Evolutionary conservation across 805 yeast genomes (phyloP).

Genomic region (Maudiozyma barnettii): DNA sequence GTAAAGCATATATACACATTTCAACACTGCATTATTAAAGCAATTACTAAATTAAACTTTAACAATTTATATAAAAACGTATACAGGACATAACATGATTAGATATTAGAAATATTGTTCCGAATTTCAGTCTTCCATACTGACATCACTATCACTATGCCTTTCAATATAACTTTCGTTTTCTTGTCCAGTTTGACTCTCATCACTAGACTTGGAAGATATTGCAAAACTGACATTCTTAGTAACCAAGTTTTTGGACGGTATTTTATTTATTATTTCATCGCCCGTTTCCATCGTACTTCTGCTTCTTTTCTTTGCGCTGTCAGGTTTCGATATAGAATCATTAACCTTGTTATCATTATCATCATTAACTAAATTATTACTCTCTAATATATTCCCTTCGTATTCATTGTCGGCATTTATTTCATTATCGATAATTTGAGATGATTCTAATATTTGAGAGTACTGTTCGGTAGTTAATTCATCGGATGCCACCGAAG

Average conservation of each 20-base stretch:
- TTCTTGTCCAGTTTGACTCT: no score
- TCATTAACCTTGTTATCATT: background rate
- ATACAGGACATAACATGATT: background rate
- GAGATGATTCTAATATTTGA: conserved; percentile 13
- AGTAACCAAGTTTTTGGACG: background rate
- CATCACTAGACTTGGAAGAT: background rate
- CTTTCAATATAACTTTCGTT: no score
- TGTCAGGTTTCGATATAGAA: background rate
- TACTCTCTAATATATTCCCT: background rate
- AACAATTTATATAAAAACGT: no score
- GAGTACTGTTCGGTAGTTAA: conserved; percentile 17
- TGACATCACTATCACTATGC: background rate
- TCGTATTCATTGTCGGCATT: background rate
- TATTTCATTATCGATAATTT: background rate
- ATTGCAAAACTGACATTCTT: conserved; percentile 11
- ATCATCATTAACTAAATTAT: background rate
- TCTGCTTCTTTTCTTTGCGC: conserved; percentile 8
- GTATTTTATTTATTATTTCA: background rate
- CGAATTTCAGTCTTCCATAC: conserved; percentile 1
- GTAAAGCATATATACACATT: no score
- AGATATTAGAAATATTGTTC: background rate
- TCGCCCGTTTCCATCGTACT: background rate
- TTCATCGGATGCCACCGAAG: background rate
- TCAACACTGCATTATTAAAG: no score
- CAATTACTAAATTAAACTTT: no score